Evolutionary conservation across 768 basidiomycete species (phyloP), one percentile per base, ranked within the genome.

Genomic region (Mycena indigotica): DNA sequence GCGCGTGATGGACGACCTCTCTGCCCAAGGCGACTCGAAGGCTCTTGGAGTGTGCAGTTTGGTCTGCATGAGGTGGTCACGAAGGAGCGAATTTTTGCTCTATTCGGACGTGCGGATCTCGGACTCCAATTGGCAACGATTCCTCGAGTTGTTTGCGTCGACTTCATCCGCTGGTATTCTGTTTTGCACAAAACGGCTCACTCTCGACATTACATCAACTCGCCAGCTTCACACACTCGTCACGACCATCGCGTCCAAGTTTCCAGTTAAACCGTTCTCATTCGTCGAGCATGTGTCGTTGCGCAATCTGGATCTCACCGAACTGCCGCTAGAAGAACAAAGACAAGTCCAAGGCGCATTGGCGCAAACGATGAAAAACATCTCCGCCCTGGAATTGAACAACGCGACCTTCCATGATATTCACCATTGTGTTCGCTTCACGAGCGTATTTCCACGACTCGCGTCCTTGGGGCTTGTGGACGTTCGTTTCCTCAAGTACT

Each of bases 41-140:
- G 49, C 66, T 12, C 58, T 69, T 6, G 54, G 50, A 15, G n/a
- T 38, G 15, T 68, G 67, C 44, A 52, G 55, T 6, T 61, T 66
- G n/a, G 65, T 67, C 30, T 66, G 53, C 53, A 46, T 49, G 19
- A 29, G 58, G 24, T 67, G 68, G 66, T 35, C 58, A 5, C 55
- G 40, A 5, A 30, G 57, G 50, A 60, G 61, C 62, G 48, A 62
- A 12, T 53, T 55, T 49, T 57, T 63, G 30, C 24, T 66, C 45
- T 69, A 66, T 45, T 61, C 66, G 12, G 50, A 60, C 19, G 38
- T 57, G 28, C 26, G 53, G 23, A 49, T 65, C 24, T 24, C 15
- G 24, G 5, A 12, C 21, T 23, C 50, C 6, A 39, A 52, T 12
- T 46, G 17, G 3, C 19, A 5, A 10, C 32, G 17, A 19, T 60